These are phyloP conservation scores for Leccinum subatratum DNA, from an alignment of 1,284 basidiomycete species.

Conservation along the genomic window DNA sequence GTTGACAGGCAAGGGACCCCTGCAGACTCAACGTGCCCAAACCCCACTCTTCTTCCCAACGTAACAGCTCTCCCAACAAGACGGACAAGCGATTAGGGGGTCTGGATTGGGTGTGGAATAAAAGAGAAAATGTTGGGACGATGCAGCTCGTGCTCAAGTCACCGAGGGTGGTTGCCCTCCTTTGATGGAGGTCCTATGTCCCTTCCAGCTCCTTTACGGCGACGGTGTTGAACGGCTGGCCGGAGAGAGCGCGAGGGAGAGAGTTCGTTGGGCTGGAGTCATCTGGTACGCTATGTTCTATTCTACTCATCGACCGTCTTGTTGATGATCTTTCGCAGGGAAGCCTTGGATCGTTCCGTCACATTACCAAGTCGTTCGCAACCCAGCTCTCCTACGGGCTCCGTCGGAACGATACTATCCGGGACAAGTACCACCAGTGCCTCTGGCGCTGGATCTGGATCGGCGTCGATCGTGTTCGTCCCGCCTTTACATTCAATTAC, in stretches of 20 bases:
- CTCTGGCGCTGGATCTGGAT: conserved; percentile 43
- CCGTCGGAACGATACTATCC: conserved; percentile 65
- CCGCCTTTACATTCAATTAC: conserved; percentile 63
- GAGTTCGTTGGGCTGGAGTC: conserved; percentile 83
- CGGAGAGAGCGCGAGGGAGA: conserved; percentile 75
- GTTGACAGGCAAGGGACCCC: conserved; percentile 38
- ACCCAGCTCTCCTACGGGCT: conserved; percentile 65
- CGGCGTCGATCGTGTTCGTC: conserved; percentile 66
- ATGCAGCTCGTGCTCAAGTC: conserved; percentile 66
- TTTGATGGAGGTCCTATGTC: conserved; percentile 70
- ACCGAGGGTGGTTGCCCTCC: conserved; percentile 41
- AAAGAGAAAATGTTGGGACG: conserved; percentile 77
- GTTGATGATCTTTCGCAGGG: conserved; percentile 44
- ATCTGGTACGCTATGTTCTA: conserved; percentile 60
- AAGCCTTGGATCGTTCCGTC: conserved; percentile 52
- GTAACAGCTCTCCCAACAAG: conserved; percentile 55
- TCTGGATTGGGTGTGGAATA: conserved; percentile 61
- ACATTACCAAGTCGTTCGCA: conserved; percentile 48
- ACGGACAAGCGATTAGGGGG: conserved; percentile 46
- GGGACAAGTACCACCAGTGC: conserved; percentile 38
- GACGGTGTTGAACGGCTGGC: conserved; percentile 83
- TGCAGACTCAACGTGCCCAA: conserved; percentile 21
- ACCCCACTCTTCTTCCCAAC: conserved; percentile 63
- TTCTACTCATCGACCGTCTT: conserved; percentile 1
- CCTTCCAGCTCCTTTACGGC: conserved; percentile 82